Percentiles rank a stretch among this genome's conserved stretches.
phyloP scores from a whole-genome alignment of 495 filamentous ascomycete genomes.

The Tuber microsphaerosporum region DNA sequence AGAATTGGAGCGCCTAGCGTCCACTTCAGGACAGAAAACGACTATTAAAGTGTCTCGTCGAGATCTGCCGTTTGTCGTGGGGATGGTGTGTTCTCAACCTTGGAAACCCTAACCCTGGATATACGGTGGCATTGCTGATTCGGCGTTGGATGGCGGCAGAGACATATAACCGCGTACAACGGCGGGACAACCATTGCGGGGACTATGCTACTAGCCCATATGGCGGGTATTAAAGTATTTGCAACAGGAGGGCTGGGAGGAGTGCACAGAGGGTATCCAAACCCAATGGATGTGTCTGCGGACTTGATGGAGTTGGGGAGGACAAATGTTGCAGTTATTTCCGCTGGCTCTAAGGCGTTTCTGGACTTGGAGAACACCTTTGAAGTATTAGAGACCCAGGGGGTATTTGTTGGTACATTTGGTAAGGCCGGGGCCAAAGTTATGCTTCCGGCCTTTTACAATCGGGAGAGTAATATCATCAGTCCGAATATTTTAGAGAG shows the following conservation, averaged over 20 bases:
- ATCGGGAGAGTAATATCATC: conserved; percentile 69
- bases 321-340: conserved; percentile 80
- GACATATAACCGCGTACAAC: conserved; percentile 49
- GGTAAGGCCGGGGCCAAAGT: conserved; percentile 55
- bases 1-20: conserved; percentile 64
- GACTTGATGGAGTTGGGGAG: conserved; percentile 92
- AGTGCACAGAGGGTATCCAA: conserved; percentile 84
- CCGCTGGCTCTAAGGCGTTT: conserved; percentile 91
- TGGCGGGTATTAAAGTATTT: conserved; percentile 88
- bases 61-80: conserved; percentile 73
- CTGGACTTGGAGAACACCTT: conserved; percentile 84
- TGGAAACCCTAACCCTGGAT: background rate
- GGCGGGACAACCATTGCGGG: conserved; percentile 90
- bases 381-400: conserved; percentile 91
- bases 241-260: conserved; percentile 80
- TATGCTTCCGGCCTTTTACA: conserved; percentile 86
- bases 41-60: conserved; percentile 76
- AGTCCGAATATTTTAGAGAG: conserved; percentile 67
- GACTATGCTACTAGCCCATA: conserved; percentile 80
- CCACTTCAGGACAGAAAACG: conserved; percentile 56
- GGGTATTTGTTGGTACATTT: conserved; percentile 80
- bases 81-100: conserved; percentile 53
- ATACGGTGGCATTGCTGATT: conserved; percentile 14
- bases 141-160: conserved; percentile 57
- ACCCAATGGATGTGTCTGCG: conserved; percentile 85